Evolutionary conservation across 768 basidiomycete genomes (phyloP), one percentile per base, ranked within the genome.

Genomic region (Fomitopsis serialis): DNA sequence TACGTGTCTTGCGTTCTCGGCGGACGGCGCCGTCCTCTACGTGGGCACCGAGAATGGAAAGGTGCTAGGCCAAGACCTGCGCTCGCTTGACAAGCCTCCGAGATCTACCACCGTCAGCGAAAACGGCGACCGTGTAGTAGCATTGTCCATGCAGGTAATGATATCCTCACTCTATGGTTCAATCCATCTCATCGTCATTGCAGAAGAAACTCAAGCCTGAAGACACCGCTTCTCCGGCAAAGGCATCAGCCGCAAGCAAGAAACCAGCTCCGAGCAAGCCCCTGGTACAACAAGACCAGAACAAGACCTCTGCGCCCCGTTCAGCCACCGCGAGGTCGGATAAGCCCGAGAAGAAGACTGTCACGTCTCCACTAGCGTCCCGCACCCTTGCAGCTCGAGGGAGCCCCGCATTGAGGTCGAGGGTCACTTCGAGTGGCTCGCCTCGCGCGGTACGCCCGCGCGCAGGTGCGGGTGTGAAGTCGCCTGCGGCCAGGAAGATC

Each of bases 21-120:
- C 78, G 0, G 85, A 89, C 56, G 87, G 88, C 5, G 84, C 78
- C 3, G 72, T 78, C 8, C 70, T 90, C 45, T 88, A 82, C 61
- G 55, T 84, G 3, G 87, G 87, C 1, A 85, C 87, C 4, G 76
- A 77, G 53, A 72, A 73, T 29, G 88, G 88, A 3, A 81, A 76
- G 50, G 67, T 90, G n/a, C 65, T 87, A 21, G 63, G 84, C 22
- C 65, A 85, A 27, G 84, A 87, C 58, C 68, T 89, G 19, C 81
- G 88, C 29, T 74, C 79, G 15, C 66, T 85, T 35, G 86, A 90
- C 57, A 82, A 81, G 55, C 75, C 76, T n/a, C 81, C 85, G 0
- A 85, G 77, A 62, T 60, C 67, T 5, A 71, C 87, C 47, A 59
- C 63, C 8, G 64, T 89, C 10, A 80, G 79, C 54, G 74, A 79